Evolutionary conservation across 2,329 filamentous ascomycete species (phyloP), one percentile per base, ranked within the genome.

Genomic region (Trichoderma harzianum): DNA sequence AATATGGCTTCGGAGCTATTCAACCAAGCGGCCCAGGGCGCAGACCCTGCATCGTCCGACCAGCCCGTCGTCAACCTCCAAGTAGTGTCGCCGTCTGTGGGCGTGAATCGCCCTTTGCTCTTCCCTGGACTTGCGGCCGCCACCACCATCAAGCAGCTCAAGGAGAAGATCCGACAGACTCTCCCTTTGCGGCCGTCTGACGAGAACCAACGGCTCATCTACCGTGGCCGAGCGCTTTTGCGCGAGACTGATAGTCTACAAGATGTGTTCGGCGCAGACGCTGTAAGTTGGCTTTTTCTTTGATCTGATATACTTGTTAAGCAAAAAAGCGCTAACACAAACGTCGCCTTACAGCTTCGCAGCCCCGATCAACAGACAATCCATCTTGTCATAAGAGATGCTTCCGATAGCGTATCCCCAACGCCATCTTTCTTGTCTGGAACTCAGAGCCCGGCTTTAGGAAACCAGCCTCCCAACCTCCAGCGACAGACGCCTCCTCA

Each of bases 181-280:
- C 77, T 90, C 55, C 80, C 83, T 28, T 78, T 85, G 58, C 85
- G 83, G 66, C 88, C 88, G 4, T 75, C 83, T 18, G 84, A 89
- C 72, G 84, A 88, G 39, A 83, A 86, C 39, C 88, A 91, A 77
- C 84, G 89, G 55, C 80, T 91, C 72, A 91, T 91, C 47, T 86
- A 91, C 76, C 83, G 86, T 55, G 89, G 89, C 1, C 86, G 88
- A 43, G 83, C 89, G 61, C 80, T 91, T 62, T 78, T 82, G 34
- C 84, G 84, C 64, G 88, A 90, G 47, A 80, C 81, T 12, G 87
- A 89, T 71, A 89, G 85, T 18, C 81, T 91, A 80, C 77, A 84
- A 28, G 85, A 88, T 47, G 79, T 91, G 3, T 88, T 91, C 76
- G 88, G 89, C 3, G 81, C 84, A 70, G 85, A 88, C 72, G 79